Percentiles rank a stretch among this genome's conserved stretches.
phyloP scores from a whole-genome alignment of 2,329 filamentous ascomycete genomes.

The Colletotrichum higginsianum region DNA sequence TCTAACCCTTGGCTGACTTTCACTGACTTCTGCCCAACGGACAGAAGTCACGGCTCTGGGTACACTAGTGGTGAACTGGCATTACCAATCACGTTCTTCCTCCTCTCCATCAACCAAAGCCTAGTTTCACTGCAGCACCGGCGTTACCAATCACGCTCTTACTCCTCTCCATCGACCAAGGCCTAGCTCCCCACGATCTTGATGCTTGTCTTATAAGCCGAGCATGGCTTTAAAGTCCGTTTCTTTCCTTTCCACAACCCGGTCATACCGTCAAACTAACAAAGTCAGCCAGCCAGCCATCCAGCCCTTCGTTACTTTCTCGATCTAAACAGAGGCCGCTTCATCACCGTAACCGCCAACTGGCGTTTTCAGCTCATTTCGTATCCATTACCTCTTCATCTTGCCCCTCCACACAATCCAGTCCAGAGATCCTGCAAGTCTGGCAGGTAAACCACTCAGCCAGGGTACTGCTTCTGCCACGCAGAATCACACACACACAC shows the following conservation, averaged over 20 bases:
- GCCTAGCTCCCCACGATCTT: background rate
- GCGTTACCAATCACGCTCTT: too few relatives aligned
- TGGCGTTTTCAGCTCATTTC: slow-evolving; percentile 10
- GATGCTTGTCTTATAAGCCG: slow-evolving; percentile 27
- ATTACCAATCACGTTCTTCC: too few relatives aligned
- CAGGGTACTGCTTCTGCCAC: slow-evolving; percentile 17
- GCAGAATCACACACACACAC: slow-evolving; percentile 1
- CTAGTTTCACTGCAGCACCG: slow-evolving; percentile 22
- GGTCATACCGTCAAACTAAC: background rate
- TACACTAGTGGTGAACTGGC: too few relatives aligned
- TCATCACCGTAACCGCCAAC: slow-evolving; percentile 4
- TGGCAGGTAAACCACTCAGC: slow-evolving; percentile 20
- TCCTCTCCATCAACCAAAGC: slow-evolving; percentile 25
- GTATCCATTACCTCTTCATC: background rate
- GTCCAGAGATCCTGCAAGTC: background rate
- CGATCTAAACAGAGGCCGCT: background rate
- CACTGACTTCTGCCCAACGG: too few relatives aligned
- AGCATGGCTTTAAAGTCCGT: background rate
- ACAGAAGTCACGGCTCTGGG: too few relatives aligned
- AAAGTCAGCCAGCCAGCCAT: slow-evolving; percentile 12
- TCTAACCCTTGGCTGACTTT: too few relatives aligned
- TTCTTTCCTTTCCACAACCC: background rate
- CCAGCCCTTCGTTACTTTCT: slow-evolving; percentile 1
- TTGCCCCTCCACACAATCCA: background rate
- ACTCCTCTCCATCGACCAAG: background rate